phyloP scores from a whole-genome alignment of 1,284 basidiomycete genomes.

The Anthracocystis panici-leucophaei region DNA sequence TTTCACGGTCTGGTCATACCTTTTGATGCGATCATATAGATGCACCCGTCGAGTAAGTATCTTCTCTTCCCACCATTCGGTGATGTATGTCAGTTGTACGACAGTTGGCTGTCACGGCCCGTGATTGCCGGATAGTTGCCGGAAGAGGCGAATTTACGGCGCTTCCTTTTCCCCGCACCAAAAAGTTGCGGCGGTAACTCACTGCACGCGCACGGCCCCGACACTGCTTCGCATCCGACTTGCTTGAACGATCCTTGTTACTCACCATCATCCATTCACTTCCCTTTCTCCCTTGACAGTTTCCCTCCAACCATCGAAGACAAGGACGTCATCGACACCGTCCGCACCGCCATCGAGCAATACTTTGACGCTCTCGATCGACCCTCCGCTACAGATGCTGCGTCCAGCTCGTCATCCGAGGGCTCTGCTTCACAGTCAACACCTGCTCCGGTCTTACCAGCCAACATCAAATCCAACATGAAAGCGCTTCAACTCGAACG shows the following conservation, averaged over 20 bases:
- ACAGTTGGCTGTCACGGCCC: not conserved
- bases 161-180: not conserved
- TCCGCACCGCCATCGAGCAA: conserved; percentile 45
- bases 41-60: conserved; percentile 50
- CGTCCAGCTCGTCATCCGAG: not conserved
- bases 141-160: conserved; percentile 1
- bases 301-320: conserved; percentile 57
- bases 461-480: conserved; percentile 34
- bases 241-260: not conserved
- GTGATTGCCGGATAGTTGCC: conserved; percentile 1
- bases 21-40: conserved; percentile 11
- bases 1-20: not conserved
- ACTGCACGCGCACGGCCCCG: conserved; percentile 2
- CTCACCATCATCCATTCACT: conserved; percentile 12
- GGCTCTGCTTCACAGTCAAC: not conserved
- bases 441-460: not conserved
- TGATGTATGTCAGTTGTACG: not conserved
- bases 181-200: not conserved
- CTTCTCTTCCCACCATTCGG: not conserved
- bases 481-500: conserved; percentile 61
- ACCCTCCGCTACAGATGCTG: not conserved
- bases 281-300: no score
- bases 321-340: conserved; percentile 50
- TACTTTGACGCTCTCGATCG: conserved; percentile 49
- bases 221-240: no score